Percentiles rank a stretch among this genome's conserved stretches.
Evolutionary conservation across 1,284 basidiomycete species (phyloP).

Genomic region (Irpex sp.): DNA sequence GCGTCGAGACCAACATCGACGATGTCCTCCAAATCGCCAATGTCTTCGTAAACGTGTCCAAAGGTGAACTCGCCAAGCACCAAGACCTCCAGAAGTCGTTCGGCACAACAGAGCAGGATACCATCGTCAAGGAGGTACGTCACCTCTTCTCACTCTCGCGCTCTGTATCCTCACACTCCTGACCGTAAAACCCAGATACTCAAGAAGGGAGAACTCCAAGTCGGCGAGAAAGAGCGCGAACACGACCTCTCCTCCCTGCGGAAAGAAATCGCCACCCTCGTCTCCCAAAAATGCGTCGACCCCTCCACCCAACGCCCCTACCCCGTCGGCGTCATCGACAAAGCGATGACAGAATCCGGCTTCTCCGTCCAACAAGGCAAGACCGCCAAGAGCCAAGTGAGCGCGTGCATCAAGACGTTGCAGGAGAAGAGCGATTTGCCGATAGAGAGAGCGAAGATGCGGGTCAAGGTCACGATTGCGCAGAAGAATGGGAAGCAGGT

Average conservation of each 20-base stretch:
- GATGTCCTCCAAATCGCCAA: constrained; percentile 97
- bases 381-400: constrained; percentile 89
- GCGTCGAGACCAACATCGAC: constrained; percentile 91
- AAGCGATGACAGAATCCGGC: constrained; percentile 94
- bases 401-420: constrained; percentile 87
- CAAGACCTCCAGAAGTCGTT: constrained; percentile 93
- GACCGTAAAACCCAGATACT: constrained; percentile 60
- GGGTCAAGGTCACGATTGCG: constrained; percentile 82
- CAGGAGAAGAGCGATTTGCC: constrained; percentile 81
- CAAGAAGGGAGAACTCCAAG: constrained; percentile 95
- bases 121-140: constrained; percentile 81
- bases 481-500: constrained; percentile 69
- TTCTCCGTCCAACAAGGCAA: constrained; percentile 89
- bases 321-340: constrained; percentile 95
- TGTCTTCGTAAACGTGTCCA: constrained; percentile 95
- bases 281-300: constrained; percentile 95
- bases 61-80: constrained; percentile 89
- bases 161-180: not conserved
- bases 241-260: constrained; percentile 84
- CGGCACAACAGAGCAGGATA: constrained; percentile 68
- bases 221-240: constrained; percentile 94
- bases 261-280: constrained; percentile 91
- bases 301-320: constrained; percentile 87
- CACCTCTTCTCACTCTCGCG: not conserved
- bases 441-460: constrained; percentile 91